These are phyloP conservation scores for Boletus rubescentipes DNA, from an alignment of 768 basidiomycete species.

Conservation along the genomic window DNA sequence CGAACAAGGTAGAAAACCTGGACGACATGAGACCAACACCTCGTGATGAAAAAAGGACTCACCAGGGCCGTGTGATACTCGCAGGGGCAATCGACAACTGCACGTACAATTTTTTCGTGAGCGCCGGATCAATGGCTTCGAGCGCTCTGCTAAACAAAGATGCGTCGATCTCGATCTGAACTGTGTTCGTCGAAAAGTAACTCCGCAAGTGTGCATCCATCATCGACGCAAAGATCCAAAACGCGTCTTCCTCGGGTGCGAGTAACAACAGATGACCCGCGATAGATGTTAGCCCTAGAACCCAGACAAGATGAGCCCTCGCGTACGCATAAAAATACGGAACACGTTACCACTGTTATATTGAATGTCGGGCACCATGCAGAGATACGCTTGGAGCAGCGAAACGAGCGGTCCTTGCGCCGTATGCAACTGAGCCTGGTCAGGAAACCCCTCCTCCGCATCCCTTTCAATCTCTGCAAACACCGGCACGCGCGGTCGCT, in stretches of 20 bases:
- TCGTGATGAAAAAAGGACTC: not conserved
- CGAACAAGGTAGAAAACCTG: conserved; percentile 77
- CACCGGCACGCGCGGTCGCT: conserved; percentile 50
- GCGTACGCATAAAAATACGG: not conserved
- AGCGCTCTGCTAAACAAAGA: conserved; percentile 67
- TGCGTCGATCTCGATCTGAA: conserved; percentile 76
- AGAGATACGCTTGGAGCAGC: conserved; percentile 69
- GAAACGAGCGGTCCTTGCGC: conserved; percentile 56
- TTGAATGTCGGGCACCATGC: conserved; percentile 81
- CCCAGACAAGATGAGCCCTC: not conserved
- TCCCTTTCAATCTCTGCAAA: conserved; percentile 60
- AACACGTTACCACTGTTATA: conserved; percentile 56
- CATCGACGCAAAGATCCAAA: conserved; percentile 85
- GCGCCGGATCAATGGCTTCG: conserved; percentile 55
- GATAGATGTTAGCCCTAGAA: conserved; percentile 63
- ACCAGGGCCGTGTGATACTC: conserved; percentile 67
- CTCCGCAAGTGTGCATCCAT: conserved; percentile 84
- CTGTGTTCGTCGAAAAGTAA: conserved; percentile 61
- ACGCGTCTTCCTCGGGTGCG: conserved; percentile 85
- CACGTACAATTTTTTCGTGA: conserved; percentile 67
- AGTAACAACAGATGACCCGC: conserved; percentile 71
- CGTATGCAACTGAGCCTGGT: conserved; percentile 57
- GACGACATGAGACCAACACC: not conserved
- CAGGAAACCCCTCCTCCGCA: conserved; percentile 50
- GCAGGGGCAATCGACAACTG: conserved; percentile 60